Base-by-base conservation (phyloP, 2,329 filamentous ascomycete genomes). In the Verticillium tricorpus region DNA sequence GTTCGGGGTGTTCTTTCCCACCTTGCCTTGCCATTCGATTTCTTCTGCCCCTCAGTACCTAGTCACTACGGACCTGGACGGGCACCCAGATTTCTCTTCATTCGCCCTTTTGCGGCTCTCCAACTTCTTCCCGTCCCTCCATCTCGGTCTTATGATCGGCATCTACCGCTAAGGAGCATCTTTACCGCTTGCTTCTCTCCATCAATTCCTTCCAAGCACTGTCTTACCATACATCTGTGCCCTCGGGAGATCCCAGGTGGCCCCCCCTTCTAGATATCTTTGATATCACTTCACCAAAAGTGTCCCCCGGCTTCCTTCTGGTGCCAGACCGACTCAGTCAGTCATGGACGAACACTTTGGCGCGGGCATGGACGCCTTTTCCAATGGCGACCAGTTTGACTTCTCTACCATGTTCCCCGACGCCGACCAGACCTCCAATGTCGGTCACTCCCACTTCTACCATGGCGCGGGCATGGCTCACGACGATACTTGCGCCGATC, bases 401-500 rank as follows among this genome's bases (percentile, higher is more conserved):
- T 25, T 50, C 9, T 35, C 34, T 25, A n/a, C n/a, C 8, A 22
- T 50, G 45, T 50, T 50, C 45, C n/a, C 32, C 7, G 57, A 45
- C 8, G 17, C 22, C 32, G 32, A 39, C 32, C 32, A 19, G 32
- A 45, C 39, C 3, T 11, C 45, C 37, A 32, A 14, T 17, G n/a
- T 52, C 22, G 54, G 35, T 3, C 54, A 58, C 25, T 40, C 57
- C 54, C 59, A 54, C 32, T 60, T 55, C 22, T 25, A 39, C 2
- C 25, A 40, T 11, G 58, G 45, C 28, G 25, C 55, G 22, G 32
- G 55, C 12, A 19, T 32, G 15, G 32, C 61, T 56, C 73, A 76
- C 58, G 69, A 71, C 39, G 72, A 76, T 57, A 69, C 70, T 31
- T 76, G 73, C 64, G 68, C 74, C 31, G 71, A 72, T 65, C 60